Conservation (phyloP, 768 basidiomycete genomes). For the Lactarius psammicola region DNA sequence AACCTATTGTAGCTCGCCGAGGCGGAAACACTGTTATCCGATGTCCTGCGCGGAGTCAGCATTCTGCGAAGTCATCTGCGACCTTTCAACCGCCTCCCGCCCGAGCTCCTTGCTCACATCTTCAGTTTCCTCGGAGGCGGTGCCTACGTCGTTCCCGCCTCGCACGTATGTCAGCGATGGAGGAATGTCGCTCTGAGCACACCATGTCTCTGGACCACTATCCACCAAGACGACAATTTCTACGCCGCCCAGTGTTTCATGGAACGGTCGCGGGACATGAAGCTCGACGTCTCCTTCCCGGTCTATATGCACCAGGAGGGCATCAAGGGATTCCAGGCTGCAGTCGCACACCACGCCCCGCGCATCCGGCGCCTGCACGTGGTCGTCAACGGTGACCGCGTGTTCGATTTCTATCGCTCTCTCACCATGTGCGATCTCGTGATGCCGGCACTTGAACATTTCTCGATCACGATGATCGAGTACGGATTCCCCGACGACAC, state of each 20-base stretch:
- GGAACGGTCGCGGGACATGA: neutral
- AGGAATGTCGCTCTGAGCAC: neutral
- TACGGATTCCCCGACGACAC: slow-evolving; percentile 10
- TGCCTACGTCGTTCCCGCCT: slow-evolving; percentile 6
- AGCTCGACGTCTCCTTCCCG: slow-evolving; percentile 12
- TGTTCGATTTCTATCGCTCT: slow-evolving; percentile 9
- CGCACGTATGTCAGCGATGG: slow-evolving; percentile 19
- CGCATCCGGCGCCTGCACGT: slow-evolving; percentile 16
- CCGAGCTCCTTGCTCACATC: slow-evolving; percentile 20
- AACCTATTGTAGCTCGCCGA: slow-evolving; percentile 10
- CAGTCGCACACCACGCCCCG: neutral
- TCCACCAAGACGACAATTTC: slow-evolving; percentile 10
- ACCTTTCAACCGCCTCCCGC: slow-evolving; percentile 14
- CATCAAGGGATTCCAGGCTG: neutral
- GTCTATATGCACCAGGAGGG: slow-evolving; percentile 7
- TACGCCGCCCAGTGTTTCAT: neutral
- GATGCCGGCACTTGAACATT: slow-evolving; percentile 9
- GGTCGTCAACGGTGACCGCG: slow-evolving; percentile 11
- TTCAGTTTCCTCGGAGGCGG: slow-evolving; percentile 15
- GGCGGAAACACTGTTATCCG: slow-evolving; percentile 3
- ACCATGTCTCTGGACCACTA: slow-evolving; percentile 15
- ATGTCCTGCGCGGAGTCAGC: neutral
- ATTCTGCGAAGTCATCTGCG: slow-evolving; percentile 1
- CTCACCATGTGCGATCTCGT: slow-evolving; percentile 2
- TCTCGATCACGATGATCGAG: slow-evolving; percentile 19